phyloP scores from a whole-genome alignment of 1,284 basidiomycete genomes.

The Exobasidium cylindrosporum region DNA sequence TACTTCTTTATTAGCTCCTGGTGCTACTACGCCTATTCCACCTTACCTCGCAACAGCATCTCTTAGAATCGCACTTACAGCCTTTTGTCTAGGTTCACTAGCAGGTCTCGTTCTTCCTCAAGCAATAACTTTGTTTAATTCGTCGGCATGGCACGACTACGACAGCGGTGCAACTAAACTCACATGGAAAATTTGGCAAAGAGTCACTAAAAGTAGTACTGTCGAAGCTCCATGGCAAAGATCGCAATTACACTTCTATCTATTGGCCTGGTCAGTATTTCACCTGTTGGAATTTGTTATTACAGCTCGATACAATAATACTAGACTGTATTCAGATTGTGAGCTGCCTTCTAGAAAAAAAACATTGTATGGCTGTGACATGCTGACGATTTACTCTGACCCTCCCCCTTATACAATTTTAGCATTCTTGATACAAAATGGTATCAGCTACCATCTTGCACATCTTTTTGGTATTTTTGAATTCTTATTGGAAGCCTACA shows the following conservation, averaged over 20 bases:
- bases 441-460: slow-evolving; percentile 77
- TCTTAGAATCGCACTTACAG: slow-evolving; percentile 27
- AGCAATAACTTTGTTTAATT: slow-evolving; percentile 14
- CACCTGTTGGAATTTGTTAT: slow-evolving; percentile 93
- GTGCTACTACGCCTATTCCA: slow-evolving; percentile 21
- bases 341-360: slow-evolving; percentile 43
- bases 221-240: background rate
- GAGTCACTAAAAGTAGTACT: background rate
- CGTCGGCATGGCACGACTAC: slow-evolving; percentile 4
- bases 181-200: background rate
- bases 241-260: slow-evolving; percentile 35
- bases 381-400: background rate
- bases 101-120: slow-evolving; percentile 28
- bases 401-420: slow-evolving; percentile 5
- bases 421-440: slow-evolving; percentile 95
- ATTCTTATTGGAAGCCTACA: slow-evolving; percentile 63
- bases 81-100: slow-evolving; percentile 34
- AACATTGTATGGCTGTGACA: slow-evolving; percentile 1
- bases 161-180: background rate
- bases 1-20: background rate
- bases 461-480: slow-evolving; percentile 76
- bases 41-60: slow-evolving; percentile 30
- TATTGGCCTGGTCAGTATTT: slow-evolving; percentile 60
- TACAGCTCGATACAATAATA: slow-evolving; percentile 90
- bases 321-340: slow-evolving; percentile 91